Evolutionary conservation across 345 rosid genomes (phyloP).

Genomic region (Mangifera indica): DNA sequence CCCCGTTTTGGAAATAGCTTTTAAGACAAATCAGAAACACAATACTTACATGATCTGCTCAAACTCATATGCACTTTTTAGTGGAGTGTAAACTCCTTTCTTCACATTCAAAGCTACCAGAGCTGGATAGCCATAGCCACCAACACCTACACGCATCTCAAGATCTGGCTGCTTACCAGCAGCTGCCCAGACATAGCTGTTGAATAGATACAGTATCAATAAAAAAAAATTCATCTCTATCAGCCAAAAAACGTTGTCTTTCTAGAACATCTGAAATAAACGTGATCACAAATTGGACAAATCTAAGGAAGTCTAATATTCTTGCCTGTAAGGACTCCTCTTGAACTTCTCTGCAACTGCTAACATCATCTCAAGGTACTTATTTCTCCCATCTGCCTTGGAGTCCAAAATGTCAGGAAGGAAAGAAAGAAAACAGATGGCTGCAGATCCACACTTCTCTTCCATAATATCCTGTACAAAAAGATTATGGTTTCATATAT

Average conservation of each 20-base stretch:
- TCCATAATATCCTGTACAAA: conserved; percentile 70
- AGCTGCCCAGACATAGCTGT: conserved; percentile 91
- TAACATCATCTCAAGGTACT: conserved; percentile 64
- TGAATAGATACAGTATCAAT: not conserved
- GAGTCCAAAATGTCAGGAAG: conserved; percentile 94
- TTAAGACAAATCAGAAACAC: conserved; percentile 3
- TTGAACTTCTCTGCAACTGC: conserved; percentile 86
- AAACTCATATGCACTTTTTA: conserved; percentile 90
- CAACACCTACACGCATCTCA: conserved; percentile 79
- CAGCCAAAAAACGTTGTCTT: too few species aligned
- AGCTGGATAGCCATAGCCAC: conserved; percentile 98
- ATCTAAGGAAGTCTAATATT: conserved; percentile 1
- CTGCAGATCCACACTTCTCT: conserved; percentile 88
- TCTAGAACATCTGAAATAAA: too few species aligned
- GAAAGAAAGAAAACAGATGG: conserved; percentile 92
- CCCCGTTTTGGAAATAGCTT: not conserved
- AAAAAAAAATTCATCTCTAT: too few species aligned
- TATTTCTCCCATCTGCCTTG: conserved; percentile 94
- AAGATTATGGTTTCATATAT: not conserved
- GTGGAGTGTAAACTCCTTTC: conserved; percentile 94
- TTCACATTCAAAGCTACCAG: conserved; percentile 89
- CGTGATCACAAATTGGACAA: not conserved
- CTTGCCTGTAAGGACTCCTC: conserved; percentile 83
- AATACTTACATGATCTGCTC: conserved; percentile 71
- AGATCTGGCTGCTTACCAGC: conserved; percentile 91